Conservation (phyloP, 805 yeast species). For the Wickerhamomyces bisporus region DNA sequence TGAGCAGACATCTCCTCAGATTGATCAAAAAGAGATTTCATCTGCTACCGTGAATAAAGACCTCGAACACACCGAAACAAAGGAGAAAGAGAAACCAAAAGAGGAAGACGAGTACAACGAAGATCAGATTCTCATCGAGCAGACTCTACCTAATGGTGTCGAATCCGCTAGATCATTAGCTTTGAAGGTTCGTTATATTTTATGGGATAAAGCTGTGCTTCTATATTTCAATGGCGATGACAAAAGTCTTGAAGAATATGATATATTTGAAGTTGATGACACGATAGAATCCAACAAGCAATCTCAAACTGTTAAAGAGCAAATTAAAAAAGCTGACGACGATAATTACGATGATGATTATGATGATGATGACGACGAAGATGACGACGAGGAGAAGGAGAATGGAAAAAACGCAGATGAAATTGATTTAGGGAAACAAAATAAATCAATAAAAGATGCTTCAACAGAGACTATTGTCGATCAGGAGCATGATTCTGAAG, state of each 20-base stretch:
- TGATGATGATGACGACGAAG: conserved; percentile 23
- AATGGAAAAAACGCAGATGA: conserved; percentile 7
- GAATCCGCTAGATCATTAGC: conserved; percentile 52
- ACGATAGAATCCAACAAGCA: not conserved
- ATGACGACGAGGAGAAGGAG: conserved; percentile 14
- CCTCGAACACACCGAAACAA: too few relatives aligned
- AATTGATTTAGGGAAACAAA: too few relatives aligned
- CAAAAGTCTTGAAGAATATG: conserved; percentile 13
- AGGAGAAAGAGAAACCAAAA: conserved; percentile 2
- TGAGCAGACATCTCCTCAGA: not conserved
- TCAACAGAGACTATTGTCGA: conserved; percentile 9
- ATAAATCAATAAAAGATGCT: too few relatives aligned
- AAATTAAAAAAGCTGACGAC: conserved; percentile 33
- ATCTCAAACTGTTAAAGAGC: not conserved
- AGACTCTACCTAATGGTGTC: conserved; percentile 35
- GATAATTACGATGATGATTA: conserved; percentile 27
- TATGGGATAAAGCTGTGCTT: conserved; percentile 70
- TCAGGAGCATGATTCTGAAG: conserved; percentile 16
- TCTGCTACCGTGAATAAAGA: too few relatives aligned
- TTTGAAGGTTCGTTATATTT: conserved; percentile 56
- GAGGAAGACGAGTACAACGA: conserved; percentile 27
- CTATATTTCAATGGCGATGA: conserved; percentile 28
- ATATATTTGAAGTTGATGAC: conserved; percentile 14
- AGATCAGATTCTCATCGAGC: conserved; percentile 34
- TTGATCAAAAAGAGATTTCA: not conserved